Base-by-base conservation (phyloP, 2,329 filamentous ascomycete species). In the Colletotrichum tropicicola region DNA sequence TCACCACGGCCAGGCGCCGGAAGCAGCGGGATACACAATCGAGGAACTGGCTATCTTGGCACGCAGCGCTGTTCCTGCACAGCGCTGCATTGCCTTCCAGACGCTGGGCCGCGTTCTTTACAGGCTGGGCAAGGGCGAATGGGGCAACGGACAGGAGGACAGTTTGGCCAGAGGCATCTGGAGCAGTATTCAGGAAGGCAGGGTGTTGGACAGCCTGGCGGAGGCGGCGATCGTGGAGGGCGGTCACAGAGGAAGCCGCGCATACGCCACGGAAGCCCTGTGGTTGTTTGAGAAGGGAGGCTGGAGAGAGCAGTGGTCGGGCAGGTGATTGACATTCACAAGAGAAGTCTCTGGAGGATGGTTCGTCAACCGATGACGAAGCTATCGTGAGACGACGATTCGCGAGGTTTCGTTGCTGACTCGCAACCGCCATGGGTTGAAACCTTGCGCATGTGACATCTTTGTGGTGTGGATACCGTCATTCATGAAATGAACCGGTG, bases 21-120 rank as follows among this genome's bases (percentile, higher is more conserved):
- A 97, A 77, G 93, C 94, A 1, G 96, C 96, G 0, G 96, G 96
- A 0, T 99, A 99, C 78, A 98, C 96, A 0, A 87, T 99, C 28
- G 88, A 89, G 0, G 96, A 99, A 77, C 83, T 99, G 1, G 90
- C 93, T 1, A 88, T 91, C 30, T 85, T 98, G 2, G 89, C 93
- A 5, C 86, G 95, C 32, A 97, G 92, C 59, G 89, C 90, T 0
- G 93, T 97, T 19, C 88, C 96, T 0, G 91, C 92, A 1, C 96
- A 99, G 80, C 83, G 95, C 10, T 98, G 96, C 73, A 86, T 98
- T 67, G 93, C 96, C 0, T 98, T 93, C 77, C 95, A 97, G 78
- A 95, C 94, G 0, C 82, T 98, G 1, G 96, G 96, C 0, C 85
- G 96, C 19, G 87, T 98, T 6, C 77, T 98, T 15, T 98, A 92